These are phyloP conservation scores for Xylaria longipes DNA, from an alignment of 495 filamentous ascomycete genomes.

Conservation along the genomic window DNA sequence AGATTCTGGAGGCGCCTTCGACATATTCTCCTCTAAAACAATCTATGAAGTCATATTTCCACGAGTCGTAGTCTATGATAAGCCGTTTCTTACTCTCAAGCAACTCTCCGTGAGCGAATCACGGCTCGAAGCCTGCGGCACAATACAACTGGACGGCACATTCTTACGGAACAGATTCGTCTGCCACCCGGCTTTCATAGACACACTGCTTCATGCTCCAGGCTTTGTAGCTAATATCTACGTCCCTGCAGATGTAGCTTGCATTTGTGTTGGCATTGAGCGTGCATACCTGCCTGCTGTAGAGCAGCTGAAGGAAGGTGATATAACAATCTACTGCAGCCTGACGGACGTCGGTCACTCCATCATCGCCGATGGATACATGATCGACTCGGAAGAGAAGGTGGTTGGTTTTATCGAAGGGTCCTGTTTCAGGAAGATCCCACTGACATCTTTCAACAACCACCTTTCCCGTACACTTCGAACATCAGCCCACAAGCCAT, in stretches of 20 bases:
- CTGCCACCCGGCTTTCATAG: conserved; percentile 63
- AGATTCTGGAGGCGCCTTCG: conserved; percentile 17
- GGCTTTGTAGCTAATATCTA: conserved; percentile 60
- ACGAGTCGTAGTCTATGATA: conserved; percentile 60
- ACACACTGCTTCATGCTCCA: conserved; percentile 56
- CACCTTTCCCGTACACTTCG: conserved; percentile 2
- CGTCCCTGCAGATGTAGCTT: conserved; percentile 21
- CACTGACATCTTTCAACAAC: background rate
- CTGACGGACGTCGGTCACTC: conserved; percentile 26
- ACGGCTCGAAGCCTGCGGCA: conserved; percentile 61
- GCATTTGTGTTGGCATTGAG: conserved; percentile 30
- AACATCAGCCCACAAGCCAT: background rate
- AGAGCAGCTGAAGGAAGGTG: background rate
- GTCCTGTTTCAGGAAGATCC: conserved; percentile 26
- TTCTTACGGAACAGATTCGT: conserved; percentile 56
- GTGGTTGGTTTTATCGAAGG: conserved; percentile 26
- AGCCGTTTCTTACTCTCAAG: conserved; percentile 60
- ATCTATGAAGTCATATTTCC: conserved; percentile 63
- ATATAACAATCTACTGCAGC: conserved; percentile 27
- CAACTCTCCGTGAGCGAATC: conserved; percentile 65
- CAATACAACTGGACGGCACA: conserved; percentile 55
- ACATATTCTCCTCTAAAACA: conserved; percentile 57
- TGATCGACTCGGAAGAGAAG: conserved; percentile 26
- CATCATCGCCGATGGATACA: conserved; percentile 26
- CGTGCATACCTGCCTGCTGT: conserved; percentile 13